Percentiles rank a stretch among this genome's conserved stretches.
These are phyloP conservation scores for Rhododendron ovatum DNA, from an alignment of 148 eudicot species.

Conservation along the genomic window DNA sequence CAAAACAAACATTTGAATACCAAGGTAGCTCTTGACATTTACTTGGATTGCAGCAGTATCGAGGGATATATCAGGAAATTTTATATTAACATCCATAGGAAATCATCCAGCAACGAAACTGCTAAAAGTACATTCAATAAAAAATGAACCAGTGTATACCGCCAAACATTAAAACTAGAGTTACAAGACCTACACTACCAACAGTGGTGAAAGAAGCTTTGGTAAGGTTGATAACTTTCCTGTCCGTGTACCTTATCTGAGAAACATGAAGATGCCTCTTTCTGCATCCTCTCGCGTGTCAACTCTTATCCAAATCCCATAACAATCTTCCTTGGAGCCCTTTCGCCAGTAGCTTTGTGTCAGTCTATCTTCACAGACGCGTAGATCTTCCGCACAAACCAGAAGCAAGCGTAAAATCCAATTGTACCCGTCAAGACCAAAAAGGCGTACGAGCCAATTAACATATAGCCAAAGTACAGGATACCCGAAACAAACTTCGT, in stretches of 20 bases:
- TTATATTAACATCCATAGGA: neutral
- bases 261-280: neutral
- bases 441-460: constrained; percentile 33
- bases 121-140: neutral
- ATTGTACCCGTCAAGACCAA: constrained; percentile 40
- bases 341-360: neutral
- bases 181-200: constrained; percentile 6
- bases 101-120: neutral
- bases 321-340: neutral
- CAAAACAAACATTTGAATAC: neutral
- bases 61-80: neutral
- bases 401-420: constrained; percentile 37
- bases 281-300: neutral
- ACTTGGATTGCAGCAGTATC: neutral
- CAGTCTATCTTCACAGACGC: constrained; percentile 39
- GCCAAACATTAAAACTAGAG: neutral
- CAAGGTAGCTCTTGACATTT: neutral
- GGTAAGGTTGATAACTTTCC: neutral
- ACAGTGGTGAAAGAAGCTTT: neutral
- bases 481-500: constrained; percentile 39
- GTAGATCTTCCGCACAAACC: constrained; percentile 41
- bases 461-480: constrained; percentile 40
- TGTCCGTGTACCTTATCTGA: neutral
- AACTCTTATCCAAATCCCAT: neutral
- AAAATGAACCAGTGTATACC: neutral